Percentiles rank a stretch among this genome's conserved stretches.
Conservation (phyloP, 306 rosid species). For the Alnus glutinosa region DNA sequence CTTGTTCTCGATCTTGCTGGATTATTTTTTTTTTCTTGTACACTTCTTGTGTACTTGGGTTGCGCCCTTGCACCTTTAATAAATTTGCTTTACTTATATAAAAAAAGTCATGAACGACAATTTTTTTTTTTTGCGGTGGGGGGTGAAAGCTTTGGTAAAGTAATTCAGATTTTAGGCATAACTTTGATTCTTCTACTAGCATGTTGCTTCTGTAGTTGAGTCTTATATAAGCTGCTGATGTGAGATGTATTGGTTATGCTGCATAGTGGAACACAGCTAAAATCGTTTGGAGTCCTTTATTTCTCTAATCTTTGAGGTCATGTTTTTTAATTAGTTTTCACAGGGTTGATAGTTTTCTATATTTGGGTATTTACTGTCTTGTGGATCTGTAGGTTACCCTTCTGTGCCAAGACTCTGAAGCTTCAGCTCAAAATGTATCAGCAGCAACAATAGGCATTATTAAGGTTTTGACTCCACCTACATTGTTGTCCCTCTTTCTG, state of each 20-base stretch:
- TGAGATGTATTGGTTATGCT: background rate
- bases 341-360: slow-evolving; percentile 14
- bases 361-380: slow-evolving; percentile 30
- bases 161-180: background rate
- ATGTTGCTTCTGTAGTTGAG: background rate
- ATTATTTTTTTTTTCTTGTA: too few relatives aligned
- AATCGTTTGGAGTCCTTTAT: background rate
- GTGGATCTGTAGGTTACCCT: slow-evolving; percentile 68
- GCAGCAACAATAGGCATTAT: slow-evolving; percentile 87
- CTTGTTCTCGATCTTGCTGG: too few relatives aligned
- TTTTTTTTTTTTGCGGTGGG: background rate
- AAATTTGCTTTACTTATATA: too few relatives aligned
- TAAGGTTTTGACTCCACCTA: slow-evolving; percentile 58
- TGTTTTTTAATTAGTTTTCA: slow-evolving; percentile 13
- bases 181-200: background rate
- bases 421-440: slow-evolving; percentile 55
- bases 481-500: slow-evolving; percentile 5
- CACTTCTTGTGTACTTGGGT: too few relatives aligned
- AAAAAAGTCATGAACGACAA: too few relatives aligned
- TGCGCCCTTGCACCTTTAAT: too few relatives aligned
- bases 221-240: background rate
- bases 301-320: slow-evolving; percentile 2
- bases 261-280: background rate
- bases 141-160: background rate
- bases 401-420: slow-evolving; percentile 75